Base-by-base conservation (phyloP, 1,139 yeast genomes). In the Yamadazyma spencermartinsiae region DNA sequence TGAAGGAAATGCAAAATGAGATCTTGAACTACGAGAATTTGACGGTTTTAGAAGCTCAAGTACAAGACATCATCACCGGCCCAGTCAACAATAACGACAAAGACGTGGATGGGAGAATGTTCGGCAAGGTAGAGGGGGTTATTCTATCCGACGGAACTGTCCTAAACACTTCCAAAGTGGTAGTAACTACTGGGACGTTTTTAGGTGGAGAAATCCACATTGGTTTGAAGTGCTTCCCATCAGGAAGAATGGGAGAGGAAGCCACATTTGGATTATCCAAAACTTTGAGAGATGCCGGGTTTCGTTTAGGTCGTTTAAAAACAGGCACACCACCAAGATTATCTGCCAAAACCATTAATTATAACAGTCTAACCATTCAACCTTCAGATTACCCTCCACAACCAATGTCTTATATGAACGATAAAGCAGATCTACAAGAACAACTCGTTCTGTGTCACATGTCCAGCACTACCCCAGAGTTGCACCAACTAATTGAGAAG, bases 261-360 rank as follows among this genome's bases (percentile, higher is more conserved):
- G 95, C 98, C 1, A 87, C 98, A 0, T 86, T 80, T 61, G 98
- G 98, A 0, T 73, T 94, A 23, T 83, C 96, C 19, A 69, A 80
- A 31, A 89, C 98, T 0, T 72, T 94, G 31, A 65, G 68, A 18
- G 78, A 78, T 2, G 84, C 86, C 0, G 96, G 96, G 0, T 92
- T 94, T 58, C 70, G 80, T 42, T 64, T 94, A 43, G 98, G 98
- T 0, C 72, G 99, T 40, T 69, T 94, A 45, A 94, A 94, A 56
- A 94, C 99, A 0, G 99, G 99, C 0, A 94, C 99, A 0, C 99
- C 99, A 0, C 96, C 98, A 2, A 71, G 99, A 41, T 64, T 94
- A 18, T 83, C 85, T 17, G 72, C 81, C 1, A 74, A 74, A 40
- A 76, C 92, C 1, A 90, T 94, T 17, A 71, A 90, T 54, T 90